Conservation (phyloP, 345 rosid genomes). For the Brassica carinata region DNA sequence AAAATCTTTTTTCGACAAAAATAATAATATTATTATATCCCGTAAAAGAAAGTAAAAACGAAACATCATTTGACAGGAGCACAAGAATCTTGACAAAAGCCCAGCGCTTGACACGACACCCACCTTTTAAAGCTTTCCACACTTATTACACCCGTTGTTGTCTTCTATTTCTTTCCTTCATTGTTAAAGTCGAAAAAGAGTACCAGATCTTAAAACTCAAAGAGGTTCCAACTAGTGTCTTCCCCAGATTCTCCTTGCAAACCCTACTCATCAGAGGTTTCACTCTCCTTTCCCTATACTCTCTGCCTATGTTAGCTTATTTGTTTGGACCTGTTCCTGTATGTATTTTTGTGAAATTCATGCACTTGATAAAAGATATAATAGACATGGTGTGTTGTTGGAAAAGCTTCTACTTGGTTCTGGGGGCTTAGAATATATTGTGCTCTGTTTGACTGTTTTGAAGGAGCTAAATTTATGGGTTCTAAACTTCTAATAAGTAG, state of each 20-base stretch:
- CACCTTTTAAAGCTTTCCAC: conserved; percentile 25
- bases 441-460: neutral
- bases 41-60: neutral
- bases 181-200: conserved; percentile 33
- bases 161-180: conserved; percentile 21
- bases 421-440: neutral
- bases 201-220: conserved; percentile 28
- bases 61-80: conserved; percentile 29
- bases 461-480: neutral
- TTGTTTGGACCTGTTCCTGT: conserved; percentile 1
- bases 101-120: conserved; percentile 37
- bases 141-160: conserved; percentile 22
- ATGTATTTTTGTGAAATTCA: neutral
- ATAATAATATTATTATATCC: no score
- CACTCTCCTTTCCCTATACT: conserved; percentile 5
- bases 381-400: neutral
- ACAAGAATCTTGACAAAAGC: conserved; percentile 32
- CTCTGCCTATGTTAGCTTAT: neutral
- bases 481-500: neutral
- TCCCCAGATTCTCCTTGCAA: conserved; percentile 14
- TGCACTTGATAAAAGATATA: neutral
- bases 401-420: conserved; percentile 4
- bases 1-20: no score
- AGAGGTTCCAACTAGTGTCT: neutral
- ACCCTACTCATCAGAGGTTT: neutral